Conservation (phyloP, 2,329 filamentous ascomycete species). For the Diaporthe vaccinii region DNA sequence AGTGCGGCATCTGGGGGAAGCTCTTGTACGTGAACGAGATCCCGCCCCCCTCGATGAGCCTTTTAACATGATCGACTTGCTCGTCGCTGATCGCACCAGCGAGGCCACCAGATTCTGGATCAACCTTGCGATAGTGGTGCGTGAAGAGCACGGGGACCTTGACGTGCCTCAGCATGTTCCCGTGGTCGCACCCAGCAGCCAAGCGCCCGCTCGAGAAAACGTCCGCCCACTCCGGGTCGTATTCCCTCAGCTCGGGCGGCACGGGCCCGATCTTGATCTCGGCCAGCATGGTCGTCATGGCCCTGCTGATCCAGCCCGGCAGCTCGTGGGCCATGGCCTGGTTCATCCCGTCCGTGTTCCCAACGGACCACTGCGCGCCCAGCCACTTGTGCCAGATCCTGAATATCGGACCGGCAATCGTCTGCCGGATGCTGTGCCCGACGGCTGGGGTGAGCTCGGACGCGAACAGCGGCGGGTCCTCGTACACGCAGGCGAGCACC, state of each 20-base stretch:
- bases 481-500: slow-evolving; percentile 40
- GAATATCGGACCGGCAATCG: slow-evolving; percentile 41
- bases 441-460: slow-evolving; percentile 40
- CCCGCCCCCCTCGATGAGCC: slow-evolving; percentile 38
- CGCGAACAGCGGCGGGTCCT: slow-evolving; percentile 42
- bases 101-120: slow-evolving; percentile 35
- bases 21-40: slow-evolving; percentile 39
- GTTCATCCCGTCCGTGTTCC: slow-evolving; percentile 39
- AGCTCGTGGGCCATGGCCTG: slow-evolving; percentile 40
- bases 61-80: slow-evolving; percentile 38
- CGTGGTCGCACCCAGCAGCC: slow-evolving; percentile 39
- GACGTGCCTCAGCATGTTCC: slow-evolving; percentile 42
- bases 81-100: slow-evolving; percentile 35
- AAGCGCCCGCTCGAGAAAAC: slow-evolving; percentile 38
- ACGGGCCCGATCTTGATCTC: slow-evolving; percentile 36
- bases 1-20: slow-evolving; percentile 40
- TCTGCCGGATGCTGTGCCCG: slow-evolving; percentile 39
- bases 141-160: slow-evolving; percentile 42
- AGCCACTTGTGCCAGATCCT: slow-evolving; percentile 42
- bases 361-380: slow-evolving; percentile 42
- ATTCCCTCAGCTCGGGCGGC: slow-evolving; percentile 39
- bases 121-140: slow-evolving; percentile 41
- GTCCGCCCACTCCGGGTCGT: slow-evolving; percentile 41
- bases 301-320: slow-evolving; percentile 38
- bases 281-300: slow-evolving; percentile 36